phyloP scores from a whole-genome alignment of 495 filamentous ascomycete genomes.

The Platismatia glauca region DNA sequence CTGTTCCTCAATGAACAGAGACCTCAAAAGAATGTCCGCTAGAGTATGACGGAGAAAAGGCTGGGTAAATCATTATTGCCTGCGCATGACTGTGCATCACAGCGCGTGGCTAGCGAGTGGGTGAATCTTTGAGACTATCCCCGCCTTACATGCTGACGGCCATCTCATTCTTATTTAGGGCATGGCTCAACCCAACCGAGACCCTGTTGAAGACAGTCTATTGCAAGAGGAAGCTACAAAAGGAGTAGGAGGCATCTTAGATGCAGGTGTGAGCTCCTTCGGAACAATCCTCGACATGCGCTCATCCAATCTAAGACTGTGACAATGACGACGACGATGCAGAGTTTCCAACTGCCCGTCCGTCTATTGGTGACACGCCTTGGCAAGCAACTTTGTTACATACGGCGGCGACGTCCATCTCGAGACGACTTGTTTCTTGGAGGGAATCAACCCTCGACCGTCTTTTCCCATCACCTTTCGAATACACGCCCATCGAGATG shows the following conservation, averaged over 20 bases:
- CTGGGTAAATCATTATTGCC: neutral
- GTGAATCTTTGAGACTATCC: neutral
- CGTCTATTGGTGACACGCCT: neutral
- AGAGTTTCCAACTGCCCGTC: neutral
- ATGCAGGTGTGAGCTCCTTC: neutral
- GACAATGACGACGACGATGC: neutral
- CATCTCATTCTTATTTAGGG: neutral
- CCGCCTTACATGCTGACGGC: neutral
- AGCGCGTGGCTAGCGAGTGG: neutral
- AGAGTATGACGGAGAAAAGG: neutral
- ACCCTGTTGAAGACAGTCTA: neutral
- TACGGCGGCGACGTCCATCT: slow-evolving; percentile 2
- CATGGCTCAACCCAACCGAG: neutral
- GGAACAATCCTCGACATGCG: neutral
- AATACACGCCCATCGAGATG: slow-evolving; percentile 15
- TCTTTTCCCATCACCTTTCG: slow-evolving; percentile 7
- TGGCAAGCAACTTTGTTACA: neutral
- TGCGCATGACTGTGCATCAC: neutral
- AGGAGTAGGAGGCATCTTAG: neutral
- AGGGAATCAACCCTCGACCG: neutral
- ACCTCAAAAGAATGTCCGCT: neutral
- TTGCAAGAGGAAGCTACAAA: neutral
- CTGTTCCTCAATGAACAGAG: neutral
- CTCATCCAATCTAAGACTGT: neutral
- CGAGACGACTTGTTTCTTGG: slow-evolving; percentile 1